Percentiles rank a stretch among this genome's conserved stretches.
These are phyloP conservation scores for Skeletonema menzelii DNA, from an alignment of 108 stramenopile species.

Conservation along the genomic window DNA sequence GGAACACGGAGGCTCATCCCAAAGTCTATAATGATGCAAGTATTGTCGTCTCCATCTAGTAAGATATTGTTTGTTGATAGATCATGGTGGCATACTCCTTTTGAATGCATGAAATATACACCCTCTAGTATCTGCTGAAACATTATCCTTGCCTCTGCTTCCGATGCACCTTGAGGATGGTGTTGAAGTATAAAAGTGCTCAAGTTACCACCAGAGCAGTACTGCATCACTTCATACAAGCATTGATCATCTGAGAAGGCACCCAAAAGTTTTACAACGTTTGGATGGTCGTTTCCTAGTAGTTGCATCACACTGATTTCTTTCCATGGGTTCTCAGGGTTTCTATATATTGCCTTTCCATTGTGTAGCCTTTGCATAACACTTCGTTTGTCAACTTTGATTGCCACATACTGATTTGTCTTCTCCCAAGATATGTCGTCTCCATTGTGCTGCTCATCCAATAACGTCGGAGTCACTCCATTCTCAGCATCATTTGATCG, in stretches of 20 bases:
- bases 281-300: conserved; percentile 55
- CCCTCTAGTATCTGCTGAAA: conserved; percentile 83
- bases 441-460: neutral
- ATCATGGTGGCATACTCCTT: conserved; percentile 88
- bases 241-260: conserved; percentile 76
- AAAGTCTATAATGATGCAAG: conserved; percentile 89
- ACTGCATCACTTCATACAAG: conserved; percentile 85
- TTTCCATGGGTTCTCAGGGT: conserved; percentile 90
- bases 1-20: conserved; percentile 91
- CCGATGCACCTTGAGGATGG: conserved; percentile 59
- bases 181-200: conserved; percentile 60
- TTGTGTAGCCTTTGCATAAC: conserved; percentile 55
- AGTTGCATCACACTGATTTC: conserved; percentile 88
- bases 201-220: conserved; percentile 80
- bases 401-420: conserved; percentile 59
- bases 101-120: conserved; percentile 72
- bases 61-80: conserved; percentile 85
- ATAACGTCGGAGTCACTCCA: neutral
- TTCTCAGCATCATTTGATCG: neutral
- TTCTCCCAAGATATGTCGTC: conserved; percentile 59
- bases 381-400: conserved; percentile 83
- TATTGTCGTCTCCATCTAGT: conserved; percentile 41
- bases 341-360: conserved; percentile 38
- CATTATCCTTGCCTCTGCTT: conserved; percentile 70
- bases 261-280: conserved; percentile 63